These are phyloP conservation scores for Trametes sanguinea DNA, from an alignment of 768 basidiomycete genomes.

Conservation along the genomic window DNA sequence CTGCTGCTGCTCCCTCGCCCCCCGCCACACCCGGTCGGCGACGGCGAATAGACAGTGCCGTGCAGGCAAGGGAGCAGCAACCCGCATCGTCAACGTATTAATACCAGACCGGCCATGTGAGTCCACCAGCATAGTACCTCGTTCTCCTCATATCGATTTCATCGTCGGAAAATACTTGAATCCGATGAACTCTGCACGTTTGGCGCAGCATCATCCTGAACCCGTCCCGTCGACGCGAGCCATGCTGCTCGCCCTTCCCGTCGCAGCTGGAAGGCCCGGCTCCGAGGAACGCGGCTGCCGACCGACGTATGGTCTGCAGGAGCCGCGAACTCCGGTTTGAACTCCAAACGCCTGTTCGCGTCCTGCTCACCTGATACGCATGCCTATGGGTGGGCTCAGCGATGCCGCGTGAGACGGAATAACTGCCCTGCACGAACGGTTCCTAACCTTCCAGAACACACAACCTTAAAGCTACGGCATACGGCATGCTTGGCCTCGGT, in stretches of 20 bases:
- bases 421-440: constrained; percentile 9
- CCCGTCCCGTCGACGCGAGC: background rate
- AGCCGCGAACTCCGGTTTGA: background rate
- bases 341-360: background rate
- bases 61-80: background rate
- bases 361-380: background rate
- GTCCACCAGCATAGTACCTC: background rate
- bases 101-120: constrained; percentile 4
- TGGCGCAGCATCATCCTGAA: background rate
- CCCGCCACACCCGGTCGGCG: no score
- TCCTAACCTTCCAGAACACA: constrained; percentile 20
- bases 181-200: background rate
- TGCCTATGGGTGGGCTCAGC: background rate
- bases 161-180: constrained; percentile 1
- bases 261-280: constrained; percentile 8
- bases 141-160: constrained; percentile 5
- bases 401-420: background rate
- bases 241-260: constrained; percentile 1
- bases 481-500: constrained; percentile 20
- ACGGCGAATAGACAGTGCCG: no score
- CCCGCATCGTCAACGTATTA: constrained; percentile 2
- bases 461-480: constrained; percentile 18
- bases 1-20: no score
- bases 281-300: constrained; percentile 3
- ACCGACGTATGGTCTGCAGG: background rate